Evolutionary conservation across 129 eudicot species (phyloP).

Genomic region (sunflower (Helianthus annuus)): HanXRQr2.0-SUNRISE NC_035436.2:199332259-199332758

Average conservation of each 20-base stretch:
- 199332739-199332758: not conserved
- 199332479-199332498: not conserved
- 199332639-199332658: no score
- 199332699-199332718: not conserved
- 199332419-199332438: not conserved
- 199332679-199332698: no score
- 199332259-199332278: no score
- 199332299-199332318: no score
- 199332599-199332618: no score
- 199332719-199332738: not conserved
- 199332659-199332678: no score
- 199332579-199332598: no score
- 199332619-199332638: no score
- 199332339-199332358: no score
- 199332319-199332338: no score
- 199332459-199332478: not conserved
- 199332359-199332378: not conserved
- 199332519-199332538: not conserved
- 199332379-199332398: not conserved
- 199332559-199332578: not conserved
- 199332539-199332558: not conserved
- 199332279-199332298: no score
- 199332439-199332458: not conserved
- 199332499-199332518: no score
- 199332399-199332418: not conserved